phyloP scores from a whole-genome alignment of 2,329 filamentous ascomycete genomes.

The Xylaria multiplex region DNA sequence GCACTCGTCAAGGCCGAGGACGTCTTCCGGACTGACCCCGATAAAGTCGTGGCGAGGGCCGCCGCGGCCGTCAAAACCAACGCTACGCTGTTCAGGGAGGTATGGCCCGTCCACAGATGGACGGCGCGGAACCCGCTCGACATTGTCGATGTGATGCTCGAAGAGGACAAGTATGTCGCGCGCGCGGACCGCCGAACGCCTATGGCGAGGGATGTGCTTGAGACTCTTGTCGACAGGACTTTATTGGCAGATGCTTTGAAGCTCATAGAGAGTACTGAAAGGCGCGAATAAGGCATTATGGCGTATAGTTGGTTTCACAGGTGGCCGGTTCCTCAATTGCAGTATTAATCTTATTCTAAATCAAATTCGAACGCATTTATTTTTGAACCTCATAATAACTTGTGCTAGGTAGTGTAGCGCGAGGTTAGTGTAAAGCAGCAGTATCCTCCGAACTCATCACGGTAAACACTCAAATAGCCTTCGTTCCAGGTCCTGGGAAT shows the following conservation, averaged over 20 bases:
- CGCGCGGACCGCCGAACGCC: constrained; percentile 11
- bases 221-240: constrained; percentile 11
- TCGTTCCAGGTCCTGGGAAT: too few species aligned
- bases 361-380: too few species aligned
- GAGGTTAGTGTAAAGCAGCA: too few species aligned
- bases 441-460: too few species aligned
- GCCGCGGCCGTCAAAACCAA: constrained; percentile 44
- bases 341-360: too few species aligned
- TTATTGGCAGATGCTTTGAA: constrained; percentile 14
- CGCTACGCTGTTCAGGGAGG: constrained; percentile 29
- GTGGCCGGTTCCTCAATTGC: too few species aligned
- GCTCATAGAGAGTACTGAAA: neutral
- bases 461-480: too few species aligned
- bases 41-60: constrained; percentile 44
- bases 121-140: constrained; percentile 42
- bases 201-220: constrained; percentile 37
- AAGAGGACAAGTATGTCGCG: constrained; percentile 46
- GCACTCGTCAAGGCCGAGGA: constrained; percentile 47
- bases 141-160: constrained; percentile 43
- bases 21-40: constrained; percentile 44
- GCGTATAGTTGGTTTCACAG: neutral
- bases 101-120: constrained; percentile 45
- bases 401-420: too few species aligned
- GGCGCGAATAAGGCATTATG: neutral
- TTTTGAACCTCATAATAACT: too few species aligned